Evolutionary conservation across 2,329 filamentous ascomycete genomes (phyloP).

Genomic region (Aspergillus tubingensis): DNA sequence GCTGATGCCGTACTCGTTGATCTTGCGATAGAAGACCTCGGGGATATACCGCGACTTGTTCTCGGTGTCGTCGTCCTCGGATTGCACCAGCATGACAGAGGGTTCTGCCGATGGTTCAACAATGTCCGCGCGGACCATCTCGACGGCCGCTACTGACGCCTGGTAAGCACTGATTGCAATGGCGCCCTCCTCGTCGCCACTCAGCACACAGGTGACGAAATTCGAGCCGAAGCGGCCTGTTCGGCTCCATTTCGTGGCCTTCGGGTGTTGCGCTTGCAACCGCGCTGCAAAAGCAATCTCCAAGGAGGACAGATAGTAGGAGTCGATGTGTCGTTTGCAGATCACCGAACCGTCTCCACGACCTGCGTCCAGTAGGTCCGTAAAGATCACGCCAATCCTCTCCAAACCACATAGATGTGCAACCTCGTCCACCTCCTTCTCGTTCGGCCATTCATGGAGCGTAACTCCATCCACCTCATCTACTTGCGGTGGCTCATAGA

Average conservation of each 20-base stretch:
- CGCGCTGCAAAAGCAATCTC: slow-evolving; percentile 88
- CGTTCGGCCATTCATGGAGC: slow-evolving; percentile 79
- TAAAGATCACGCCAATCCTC: slow-evolving; percentile 90
- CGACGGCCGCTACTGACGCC: slow-evolving; percentile 90
- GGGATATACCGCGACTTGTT: slow-evolving; percentile 85
- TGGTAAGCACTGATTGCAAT: slow-evolving; percentile 92
- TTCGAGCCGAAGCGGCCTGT: slow-evolving; percentile 92
- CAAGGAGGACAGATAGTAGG: slow-evolving; percentile 88
- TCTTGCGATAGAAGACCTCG: slow-evolving; percentile 91
- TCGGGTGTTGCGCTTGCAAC: slow-evolving; percentile 83
- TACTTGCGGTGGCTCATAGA: slow-evolving; percentile 92
- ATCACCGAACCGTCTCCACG: slow-evolving; percentile 80
- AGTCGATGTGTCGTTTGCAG: slow-evolving; percentile 94
- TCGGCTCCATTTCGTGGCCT: slow-evolving; percentile 94
- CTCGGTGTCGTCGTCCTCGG: slow-evolving; percentile 72
- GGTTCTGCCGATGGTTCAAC: slow-evolving; percentile 94
- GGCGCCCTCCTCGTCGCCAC: slow-evolving; percentile 85
- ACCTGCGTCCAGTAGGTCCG: slow-evolving; percentile 82
- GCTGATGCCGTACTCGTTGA: slow-evolving; percentile 95
- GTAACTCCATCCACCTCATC: slow-evolving; percentile 88
- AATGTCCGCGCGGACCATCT: slow-evolving; percentile 95
- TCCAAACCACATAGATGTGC: slow-evolving; percentile 82
- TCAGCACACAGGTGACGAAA: slow-evolving; percentile 94
- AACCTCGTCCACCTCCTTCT: slow-evolving; percentile 76
- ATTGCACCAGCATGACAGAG: slow-evolving; percentile 88